Percentiles rank a stretch among this genome's conserved stretches.
Evolutionary conservation across 164 flowering plant genomes (phyloP).

Genomic region (Warburgia ugandensis): DNA sequence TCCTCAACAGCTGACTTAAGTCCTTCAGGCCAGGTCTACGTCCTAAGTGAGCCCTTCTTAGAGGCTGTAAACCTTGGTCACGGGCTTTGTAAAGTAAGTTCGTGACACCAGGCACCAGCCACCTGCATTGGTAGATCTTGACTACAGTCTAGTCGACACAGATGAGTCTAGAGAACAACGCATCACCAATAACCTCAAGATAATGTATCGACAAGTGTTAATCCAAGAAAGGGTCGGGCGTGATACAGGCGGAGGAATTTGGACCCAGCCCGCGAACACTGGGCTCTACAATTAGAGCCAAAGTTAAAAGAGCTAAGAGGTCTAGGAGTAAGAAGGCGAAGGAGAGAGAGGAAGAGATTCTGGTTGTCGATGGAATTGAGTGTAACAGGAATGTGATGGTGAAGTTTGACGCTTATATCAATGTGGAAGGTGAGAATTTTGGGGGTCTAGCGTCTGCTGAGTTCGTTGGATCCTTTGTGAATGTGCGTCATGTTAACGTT

Average conservation of each 20-base stretch:
- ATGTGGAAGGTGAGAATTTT: constrained; percentile 37
- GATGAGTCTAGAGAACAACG: constrained; percentile 1
- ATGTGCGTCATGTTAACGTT: constrained; percentile 38
- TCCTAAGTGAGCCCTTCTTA: too few relatives aligned
- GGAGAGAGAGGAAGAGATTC: constrained; percentile 34
- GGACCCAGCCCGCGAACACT: constrained; percentile 22
- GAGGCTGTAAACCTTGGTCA: too few relatives aligned
- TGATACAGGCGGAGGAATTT: constrained; percentile 13
- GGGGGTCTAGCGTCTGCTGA: constrained; percentile 29
- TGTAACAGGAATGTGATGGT: constrained; percentile 29
- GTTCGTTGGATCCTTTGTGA: constrained; percentile 56
- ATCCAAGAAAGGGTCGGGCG: constrained; percentile 1
- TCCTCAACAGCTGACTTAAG: too few relatives aligned
- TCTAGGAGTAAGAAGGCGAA: constrained; percentile 39
- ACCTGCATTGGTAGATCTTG: constrained; percentile 33
- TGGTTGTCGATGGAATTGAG: constrained; percentile 13
- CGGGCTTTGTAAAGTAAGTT: too few relatives aligned
- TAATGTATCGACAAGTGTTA: constrained; percentile 53
- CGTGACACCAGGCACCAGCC: constrained; percentile 32
- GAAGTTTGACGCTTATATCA: constrained; percentile 53
- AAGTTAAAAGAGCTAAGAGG: constrained; percentile 41
- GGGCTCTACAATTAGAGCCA: constrained; percentile 14
- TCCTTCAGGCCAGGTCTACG: too few relatives aligned
- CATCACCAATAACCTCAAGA: constrained; percentile 24
- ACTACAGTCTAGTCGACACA: constrained; percentile 24